Percentiles rank a stretch among this genome's conserved stretches.
phyloP scores from a whole-genome alignment of 2,329 filamentous ascomycete species.

The Aureobasidium uvarum region DNA sequence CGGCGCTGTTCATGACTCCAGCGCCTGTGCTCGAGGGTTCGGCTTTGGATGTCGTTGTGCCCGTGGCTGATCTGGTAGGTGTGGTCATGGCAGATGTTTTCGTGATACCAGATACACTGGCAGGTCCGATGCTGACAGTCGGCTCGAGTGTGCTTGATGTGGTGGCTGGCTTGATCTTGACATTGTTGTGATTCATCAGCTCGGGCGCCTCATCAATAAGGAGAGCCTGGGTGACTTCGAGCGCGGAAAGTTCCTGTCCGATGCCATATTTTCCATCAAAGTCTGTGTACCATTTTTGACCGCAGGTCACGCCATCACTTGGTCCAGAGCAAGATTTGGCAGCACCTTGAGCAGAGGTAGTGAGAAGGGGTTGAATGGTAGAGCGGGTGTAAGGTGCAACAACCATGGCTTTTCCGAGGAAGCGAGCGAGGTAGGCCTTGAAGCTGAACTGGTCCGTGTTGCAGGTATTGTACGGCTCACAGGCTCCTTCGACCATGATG shows the following conservation, averaged over 20 bases:
- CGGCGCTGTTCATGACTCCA: background rate
- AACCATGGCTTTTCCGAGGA: conserved; percentile 51
- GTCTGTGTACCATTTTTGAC: conserved; percentile 47
- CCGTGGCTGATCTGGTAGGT: background rate
- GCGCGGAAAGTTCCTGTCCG: conserved; percentile 47
- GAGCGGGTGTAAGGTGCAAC: conserved; percentile 46
- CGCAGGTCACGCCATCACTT: conserved; percentile 43
- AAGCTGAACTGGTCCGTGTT: conserved; percentile 70
- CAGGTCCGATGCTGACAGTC: conserved; percentile 9
- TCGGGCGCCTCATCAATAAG: conserved; percentile 32
- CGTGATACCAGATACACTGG: conserved; percentile 16
- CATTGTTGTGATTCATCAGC: conserved; percentile 5
- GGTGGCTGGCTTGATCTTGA: conserved; percentile 22
- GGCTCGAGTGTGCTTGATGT: conserved; percentile 1
- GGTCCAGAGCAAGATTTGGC: conserved; percentile 47
- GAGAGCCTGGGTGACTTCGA: conserved; percentile 48
- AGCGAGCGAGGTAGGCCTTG: conserved; percentile 72
- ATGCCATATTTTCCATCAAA: conserved; percentile 46
- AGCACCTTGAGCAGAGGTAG: conserved; percentile 44
- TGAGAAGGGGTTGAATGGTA: conserved; percentile 42
- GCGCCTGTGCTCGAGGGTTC: conserved; percentile 1
- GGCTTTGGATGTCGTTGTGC: background rate
- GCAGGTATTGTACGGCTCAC: conserved; percentile 58
- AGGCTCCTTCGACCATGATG: conserved; percentile 65
- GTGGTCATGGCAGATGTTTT: background rate